Conservation (phyloP, 2,329 filamentous ascomycete species). For the Xylaria sp. region DNA sequence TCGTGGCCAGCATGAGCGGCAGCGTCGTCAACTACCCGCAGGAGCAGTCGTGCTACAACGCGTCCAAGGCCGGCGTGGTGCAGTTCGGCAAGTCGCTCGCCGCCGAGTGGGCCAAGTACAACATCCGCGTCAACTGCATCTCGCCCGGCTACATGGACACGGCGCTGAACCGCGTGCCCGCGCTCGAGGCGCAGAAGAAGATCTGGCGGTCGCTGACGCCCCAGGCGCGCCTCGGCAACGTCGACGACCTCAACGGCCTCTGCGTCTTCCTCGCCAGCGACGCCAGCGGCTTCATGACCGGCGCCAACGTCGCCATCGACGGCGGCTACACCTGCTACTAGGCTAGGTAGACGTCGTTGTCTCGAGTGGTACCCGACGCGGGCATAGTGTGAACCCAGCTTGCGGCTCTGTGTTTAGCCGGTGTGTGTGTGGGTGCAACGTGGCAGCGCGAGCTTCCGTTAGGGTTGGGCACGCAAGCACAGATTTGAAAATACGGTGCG, state of each 20-base stretch:
- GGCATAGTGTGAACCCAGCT: constrained; percentile 3
- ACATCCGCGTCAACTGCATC: constrained; percentile 82
- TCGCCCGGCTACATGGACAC: constrained; percentile 88
- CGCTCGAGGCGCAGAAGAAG: constrained; percentile 79
- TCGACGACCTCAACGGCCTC: constrained; percentile 77
- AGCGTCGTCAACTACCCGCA: constrained; percentile 85
- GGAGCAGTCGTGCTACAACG: constrained; percentile 82
- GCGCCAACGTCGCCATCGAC: constrained; percentile 72
- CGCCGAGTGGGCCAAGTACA: constrained; percentile 81
- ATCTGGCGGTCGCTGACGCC: constrained; percentile 77
- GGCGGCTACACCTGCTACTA: constrained; percentile 69
- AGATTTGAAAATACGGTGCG: background rate
- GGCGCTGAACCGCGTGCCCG: constrained; percentile 75
- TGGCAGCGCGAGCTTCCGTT: background rate
- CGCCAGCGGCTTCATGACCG: constrained; percentile 76
- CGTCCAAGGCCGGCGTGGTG: constrained; percentile 79
- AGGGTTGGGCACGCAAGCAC: background rate
- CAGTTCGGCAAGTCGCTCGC: constrained; percentile 80
- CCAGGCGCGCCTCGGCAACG: constrained; percentile 70
- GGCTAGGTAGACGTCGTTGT: constrained; percentile 26
- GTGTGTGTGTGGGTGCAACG: background rate
- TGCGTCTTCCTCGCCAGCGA: constrained; percentile 77
- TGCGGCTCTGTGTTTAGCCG: background rate
- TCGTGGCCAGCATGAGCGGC: constrained; percentile 81
- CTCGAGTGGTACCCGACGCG: constrained; percentile 2